phyloP scores from a whole-genome alignment of 495 filamentous ascomycete genomes.

The Friedmanniomyces simplex region DNA sequence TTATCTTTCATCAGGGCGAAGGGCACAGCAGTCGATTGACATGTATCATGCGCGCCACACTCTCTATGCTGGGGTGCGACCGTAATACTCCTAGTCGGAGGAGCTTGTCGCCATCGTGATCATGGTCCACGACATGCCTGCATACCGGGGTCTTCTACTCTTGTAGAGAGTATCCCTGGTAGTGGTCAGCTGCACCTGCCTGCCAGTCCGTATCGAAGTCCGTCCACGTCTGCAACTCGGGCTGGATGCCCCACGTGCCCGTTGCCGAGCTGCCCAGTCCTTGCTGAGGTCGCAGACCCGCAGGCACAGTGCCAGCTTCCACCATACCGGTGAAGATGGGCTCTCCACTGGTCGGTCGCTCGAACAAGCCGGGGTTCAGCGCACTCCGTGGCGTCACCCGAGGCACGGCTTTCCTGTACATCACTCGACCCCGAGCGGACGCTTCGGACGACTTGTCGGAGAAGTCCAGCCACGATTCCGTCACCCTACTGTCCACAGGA shows the following conservation, averaged over 20 bases:
- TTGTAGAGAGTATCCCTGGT: too few species aligned
- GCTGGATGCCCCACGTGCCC: background rate
- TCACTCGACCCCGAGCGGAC: slow-evolving; percentile 1
- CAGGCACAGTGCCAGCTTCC: slow-evolving; percentile 1
- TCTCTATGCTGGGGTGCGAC: background rate
- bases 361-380: slow-evolving; percentile 12
- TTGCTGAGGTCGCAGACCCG: background rate
- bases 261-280: background rate
- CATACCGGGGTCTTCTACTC: too few species aligned
- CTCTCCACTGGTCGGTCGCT: background rate
- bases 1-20: background rate
- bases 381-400: background rate
- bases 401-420: background rate
- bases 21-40: background rate
- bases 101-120: background rate
- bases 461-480: slow-evolving; percentile 9
- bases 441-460: slow-evolving; percentile 12
- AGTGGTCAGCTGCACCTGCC: too few species aligned
- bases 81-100: background rate
- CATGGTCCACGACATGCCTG: background rate
- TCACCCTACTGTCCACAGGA: slow-evolving; percentile 1
- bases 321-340: slow-evolving; percentile 1
- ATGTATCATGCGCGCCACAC: background rate
- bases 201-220: background rate
- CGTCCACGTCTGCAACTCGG: background rate